phyloP scores from a whole-genome alignment of 2,329 filamentous ascomycete species.

The Botrytis cinerea region DNA sequence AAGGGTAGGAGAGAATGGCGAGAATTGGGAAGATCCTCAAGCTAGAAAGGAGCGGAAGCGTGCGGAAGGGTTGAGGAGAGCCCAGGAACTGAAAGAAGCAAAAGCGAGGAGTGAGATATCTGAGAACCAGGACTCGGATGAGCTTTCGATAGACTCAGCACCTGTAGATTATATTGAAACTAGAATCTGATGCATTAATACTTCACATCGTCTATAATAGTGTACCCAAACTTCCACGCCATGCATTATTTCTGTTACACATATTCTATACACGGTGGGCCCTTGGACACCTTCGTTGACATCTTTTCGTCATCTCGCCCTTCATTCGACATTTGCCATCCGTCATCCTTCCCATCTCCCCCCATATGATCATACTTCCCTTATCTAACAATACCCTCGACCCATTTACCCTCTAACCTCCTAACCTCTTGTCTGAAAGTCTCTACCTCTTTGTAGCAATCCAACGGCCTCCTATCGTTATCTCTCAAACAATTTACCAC shows the following conservation, averaged over 20 bases:
- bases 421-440: slow-evolving; percentile 87
- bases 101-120: not conserved
- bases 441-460: slow-evolving; percentile 94
- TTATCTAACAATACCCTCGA: slow-evolving; percentile 70
- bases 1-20: slow-evolving; percentile 43
- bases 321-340: not conserved
- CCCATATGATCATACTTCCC: not conserved
- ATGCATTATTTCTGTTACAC: slow-evolving; percentile 24
- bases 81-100: slow-evolving; percentile 34
- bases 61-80: slow-evolving; percentile 58
- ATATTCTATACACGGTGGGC: slow-evolving; percentile 26
- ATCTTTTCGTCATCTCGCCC: not conserved
- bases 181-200: slow-evolving; percentile 9
- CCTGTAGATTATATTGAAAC: not conserved
- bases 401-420: slow-evolving; percentile 82
- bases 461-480: slow-evolving; percentile 83
- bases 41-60: slow-evolving; percentile 57
- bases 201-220: not conserved
- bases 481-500: slow-evolving; percentile 79
- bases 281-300: not conserved
- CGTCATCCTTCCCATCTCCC: not conserved
- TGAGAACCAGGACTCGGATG: not conserved
- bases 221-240: not conserved
- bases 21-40: slow-evolving; percentile 57
- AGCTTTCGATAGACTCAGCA: not conserved